A percentile compares a stretch with the other conserved stretches of the same genome.
Evolutionary conservation across 2,329 filamentous ascomycete species (phyloP).

Genomic region (Echinosphaeria canescens): DNA sequence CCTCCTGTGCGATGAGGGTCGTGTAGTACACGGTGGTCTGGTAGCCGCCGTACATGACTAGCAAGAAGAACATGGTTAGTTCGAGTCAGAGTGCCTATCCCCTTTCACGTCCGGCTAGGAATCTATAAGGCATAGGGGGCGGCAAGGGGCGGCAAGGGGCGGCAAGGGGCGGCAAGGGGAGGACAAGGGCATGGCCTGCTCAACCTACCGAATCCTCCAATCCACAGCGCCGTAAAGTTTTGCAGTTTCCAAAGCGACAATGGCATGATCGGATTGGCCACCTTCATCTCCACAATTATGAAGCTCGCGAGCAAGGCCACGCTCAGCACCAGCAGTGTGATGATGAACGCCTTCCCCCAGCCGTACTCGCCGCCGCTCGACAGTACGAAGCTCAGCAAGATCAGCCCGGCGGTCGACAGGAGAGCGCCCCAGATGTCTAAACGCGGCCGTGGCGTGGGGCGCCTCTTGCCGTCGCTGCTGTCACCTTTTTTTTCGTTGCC

Average conservation of each 20-base stretch:
- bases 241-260: slow-evolving; percentile 45
- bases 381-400: slow-evolving; percentile 42
- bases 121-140: too few relatives aligned
- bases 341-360: slow-evolving; percentile 41
- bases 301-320: slow-evolving; percentile 32
- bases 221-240: slow-evolving; percentile 38
- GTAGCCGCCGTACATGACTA: slow-evolving; percentile 43
- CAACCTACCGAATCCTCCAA: too few relatives aligned
- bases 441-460: slow-evolving; percentile 15
- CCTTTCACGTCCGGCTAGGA: too few relatives aligned
- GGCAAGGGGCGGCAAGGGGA: too few relatives aligned
- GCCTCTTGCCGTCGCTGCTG: too few relatives aligned
- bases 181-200: too few relatives aligned
- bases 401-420: slow-evolving; percentile 36
- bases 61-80: slow-evolving; percentile 44
- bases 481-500: too few relatives aligned
- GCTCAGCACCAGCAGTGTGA: slow-evolving; percentile 33
- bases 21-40: slow-evolving; percentile 46
- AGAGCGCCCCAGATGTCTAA: slow-evolving; percentile 47
- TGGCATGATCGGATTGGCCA: slow-evolving; percentile 25
- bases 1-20: slow-evolving; percentile 52
- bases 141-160: too few relatives aligned
- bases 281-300: slow-evolving; percentile 35
- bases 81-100: too few relatives aligned
- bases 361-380: slow-evolving; percentile 50